Evolutionary conservation across 768 basidiomycete genomes (phyloP).

Genomic region (Russula sp.): DNA sequence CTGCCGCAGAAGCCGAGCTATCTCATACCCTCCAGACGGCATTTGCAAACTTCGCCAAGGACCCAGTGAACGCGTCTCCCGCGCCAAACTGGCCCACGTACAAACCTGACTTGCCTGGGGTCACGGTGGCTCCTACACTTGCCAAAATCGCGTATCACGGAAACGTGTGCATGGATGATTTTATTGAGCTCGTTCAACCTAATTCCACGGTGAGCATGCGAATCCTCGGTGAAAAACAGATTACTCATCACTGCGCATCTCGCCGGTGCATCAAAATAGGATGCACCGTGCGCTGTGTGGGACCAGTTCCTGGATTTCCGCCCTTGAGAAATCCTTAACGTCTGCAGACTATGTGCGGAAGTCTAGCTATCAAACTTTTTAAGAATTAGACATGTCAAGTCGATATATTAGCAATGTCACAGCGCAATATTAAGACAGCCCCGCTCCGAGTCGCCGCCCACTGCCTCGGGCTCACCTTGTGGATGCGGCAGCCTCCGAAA

Average conservation of each 20-base stretch:
- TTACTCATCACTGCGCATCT: not conserved
- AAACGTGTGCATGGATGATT: not conserved
- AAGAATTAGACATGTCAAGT: no score
- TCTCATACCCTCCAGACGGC: slow-evolving; percentile 24
- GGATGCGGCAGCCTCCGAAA: not conserved
- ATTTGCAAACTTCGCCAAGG: slow-evolving; percentile 12
- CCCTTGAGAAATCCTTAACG: not conserved
- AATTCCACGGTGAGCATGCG: not conserved
- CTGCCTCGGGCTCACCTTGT: no score
- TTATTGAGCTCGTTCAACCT: not conserved
- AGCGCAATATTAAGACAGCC: not conserved
- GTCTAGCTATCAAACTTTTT: no score
- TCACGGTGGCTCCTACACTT: not conserved
- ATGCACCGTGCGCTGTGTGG: not conserved
- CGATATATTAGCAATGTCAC: not conserved
- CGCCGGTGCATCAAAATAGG: not conserved
- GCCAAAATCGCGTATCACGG: slow-evolving; percentile 8
- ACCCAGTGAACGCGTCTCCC: not conserved
- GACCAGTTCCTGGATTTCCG: not conserved
- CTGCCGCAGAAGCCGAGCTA: slow-evolving; percentile 25
- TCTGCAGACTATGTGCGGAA: no score
- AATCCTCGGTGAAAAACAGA: not conserved
- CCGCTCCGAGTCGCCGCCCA: no score
- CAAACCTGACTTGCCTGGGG: not conserved
- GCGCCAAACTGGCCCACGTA: slow-evolving; percentile 9